Evolutionary conservation across 495 filamentous ascomycete genomes (phyloP).

Genomic region (Parmelia sp.): DNA sequence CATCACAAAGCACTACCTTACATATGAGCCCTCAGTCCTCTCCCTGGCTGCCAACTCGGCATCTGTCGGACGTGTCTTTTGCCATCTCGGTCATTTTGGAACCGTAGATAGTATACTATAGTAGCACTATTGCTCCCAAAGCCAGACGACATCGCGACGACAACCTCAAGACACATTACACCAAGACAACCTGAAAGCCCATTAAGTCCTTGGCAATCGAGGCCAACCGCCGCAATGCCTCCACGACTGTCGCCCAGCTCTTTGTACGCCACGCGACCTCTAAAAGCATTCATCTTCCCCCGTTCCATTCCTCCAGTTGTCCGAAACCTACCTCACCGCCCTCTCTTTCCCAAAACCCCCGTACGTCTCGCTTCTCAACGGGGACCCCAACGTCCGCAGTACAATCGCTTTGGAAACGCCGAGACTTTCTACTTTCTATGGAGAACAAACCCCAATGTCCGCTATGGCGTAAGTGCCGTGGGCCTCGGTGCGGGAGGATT

Average conservation of each 20-base stretch:
- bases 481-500: constrained; percentile 41
- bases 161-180: too few relatives aligned
- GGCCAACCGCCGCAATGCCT: not conserved
- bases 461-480: constrained; percentile 22
- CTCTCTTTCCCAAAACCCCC: not conserved
- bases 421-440: constrained; percentile 14
- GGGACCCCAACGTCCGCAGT: constrained; percentile 15
- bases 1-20: too few relatives aligned
- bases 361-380: constrained; percentile 9
- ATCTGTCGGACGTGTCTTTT: not conserved
- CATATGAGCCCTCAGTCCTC: too few relatives aligned
- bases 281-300: not conserved
- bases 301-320: not conserved
- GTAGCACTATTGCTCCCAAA: not conserved
- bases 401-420: constrained; percentile 21
- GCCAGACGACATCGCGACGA: too few relatives aligned
- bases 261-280: not conserved
- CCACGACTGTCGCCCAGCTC: not conserved
- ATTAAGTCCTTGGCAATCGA: too few relatives aligned
- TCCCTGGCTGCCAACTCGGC: too few relatives aligned
- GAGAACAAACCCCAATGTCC: constrained; percentile 18
- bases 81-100: not conserved
- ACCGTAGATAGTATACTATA: not conserved
- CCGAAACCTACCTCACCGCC: not conserved
- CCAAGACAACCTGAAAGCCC: too few relatives aligned